Conservation (phyloP, 2,329 filamentous ascomycete genomes). For the Xylaria sp. region DNA sequence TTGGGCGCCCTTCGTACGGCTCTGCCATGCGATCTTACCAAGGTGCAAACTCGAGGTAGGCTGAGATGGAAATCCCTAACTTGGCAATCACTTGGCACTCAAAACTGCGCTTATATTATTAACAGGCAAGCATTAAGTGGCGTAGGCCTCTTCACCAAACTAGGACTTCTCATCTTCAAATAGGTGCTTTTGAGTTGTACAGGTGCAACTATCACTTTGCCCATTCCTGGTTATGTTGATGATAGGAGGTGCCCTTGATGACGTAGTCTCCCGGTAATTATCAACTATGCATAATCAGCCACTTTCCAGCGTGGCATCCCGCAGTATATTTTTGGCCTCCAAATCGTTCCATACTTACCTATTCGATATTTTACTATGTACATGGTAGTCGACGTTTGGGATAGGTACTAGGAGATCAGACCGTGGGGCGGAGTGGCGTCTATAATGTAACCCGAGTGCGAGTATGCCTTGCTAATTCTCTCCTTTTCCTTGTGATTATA, state of each 20-base stretch:
- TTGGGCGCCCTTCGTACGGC: not conserved
- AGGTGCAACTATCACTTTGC: not conserved
- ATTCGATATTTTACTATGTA: not conserved
- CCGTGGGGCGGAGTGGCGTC: too few relatives aligned
- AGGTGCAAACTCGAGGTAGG: not conserved
- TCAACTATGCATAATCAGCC: too few relatives aligned
- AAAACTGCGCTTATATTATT: not conserved
- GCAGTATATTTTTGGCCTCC: not conserved
- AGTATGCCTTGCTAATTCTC: not conserved
- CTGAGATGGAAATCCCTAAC: too few relatives aligned
- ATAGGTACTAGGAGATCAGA: not conserved
- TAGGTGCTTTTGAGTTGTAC: not conserved
- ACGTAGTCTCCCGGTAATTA: too few relatives aligned
- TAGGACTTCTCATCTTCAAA: too few relatives aligned
- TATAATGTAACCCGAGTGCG: not conserved
- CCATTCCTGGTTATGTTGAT: not conserved
- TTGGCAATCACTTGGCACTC: not conserved
- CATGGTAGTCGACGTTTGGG: not conserved
- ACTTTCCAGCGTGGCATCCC: not conserved
- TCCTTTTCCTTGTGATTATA: not conserved
- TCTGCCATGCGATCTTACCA: not conserved
- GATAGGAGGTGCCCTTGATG: not conserved
- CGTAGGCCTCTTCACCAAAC: too few relatives aligned
- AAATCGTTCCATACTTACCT: not conserved
- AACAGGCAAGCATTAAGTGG: too few relatives aligned